phyloP scores from a whole-genome alignment of 2,329 filamentous ascomycete species.

The Byssothecium circinans region DNA sequence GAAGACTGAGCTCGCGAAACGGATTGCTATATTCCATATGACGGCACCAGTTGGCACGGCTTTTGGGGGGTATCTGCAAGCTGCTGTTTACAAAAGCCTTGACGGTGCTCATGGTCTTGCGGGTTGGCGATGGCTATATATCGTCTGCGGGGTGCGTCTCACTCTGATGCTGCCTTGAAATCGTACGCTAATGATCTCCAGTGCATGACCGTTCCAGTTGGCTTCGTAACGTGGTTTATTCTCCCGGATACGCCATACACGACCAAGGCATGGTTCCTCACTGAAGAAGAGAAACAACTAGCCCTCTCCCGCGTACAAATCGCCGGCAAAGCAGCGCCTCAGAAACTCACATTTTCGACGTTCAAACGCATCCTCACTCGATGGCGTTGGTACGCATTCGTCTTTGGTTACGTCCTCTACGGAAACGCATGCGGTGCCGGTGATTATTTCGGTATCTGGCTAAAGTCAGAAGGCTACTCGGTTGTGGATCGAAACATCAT shows the following conservation, averaged over 20 bases:
- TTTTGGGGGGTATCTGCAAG: constrained; percentile 59
- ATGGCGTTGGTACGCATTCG: constrained; percentile 31
- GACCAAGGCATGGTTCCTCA: constrained; percentile 30
- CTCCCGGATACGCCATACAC: constrained; percentile 33
- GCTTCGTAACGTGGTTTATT: constrained; percentile 26
- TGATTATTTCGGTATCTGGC: constrained; percentile 24
- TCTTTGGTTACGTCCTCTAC: constrained; percentile 32
- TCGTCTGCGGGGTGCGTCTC: constrained; percentile 58
- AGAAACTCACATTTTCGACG: constrained; percentile 20
- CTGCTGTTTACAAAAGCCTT: constrained; percentile 52
- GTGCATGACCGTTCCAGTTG: constrained; percentile 36
- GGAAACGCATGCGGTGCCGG: constrained; percentile 30
- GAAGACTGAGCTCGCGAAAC: constrained; percentile 51
- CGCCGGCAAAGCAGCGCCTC: constrained; percentile 27
- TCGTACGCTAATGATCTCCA: not conserved
- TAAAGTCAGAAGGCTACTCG: constrained; percentile 15
- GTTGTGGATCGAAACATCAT: constrained; percentile 18
- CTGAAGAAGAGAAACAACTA: constrained; percentile 20
- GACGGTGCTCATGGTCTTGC: constrained; percentile 51
- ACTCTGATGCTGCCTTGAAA: constrained; percentile 46
- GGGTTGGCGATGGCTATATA: constrained; percentile 60
- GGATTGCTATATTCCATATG: constrained; percentile 57
- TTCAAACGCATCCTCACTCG: constrained; percentile 24
- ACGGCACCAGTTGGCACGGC: constrained; percentile 49
- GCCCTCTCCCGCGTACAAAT: constrained; percentile 23